Percentiles rank a stretch among this genome's conserved stretches.
phyloP scores from a whole-genome alignment of 116 monocot genomes.

The Trichopus zeylanicus region DNA sequence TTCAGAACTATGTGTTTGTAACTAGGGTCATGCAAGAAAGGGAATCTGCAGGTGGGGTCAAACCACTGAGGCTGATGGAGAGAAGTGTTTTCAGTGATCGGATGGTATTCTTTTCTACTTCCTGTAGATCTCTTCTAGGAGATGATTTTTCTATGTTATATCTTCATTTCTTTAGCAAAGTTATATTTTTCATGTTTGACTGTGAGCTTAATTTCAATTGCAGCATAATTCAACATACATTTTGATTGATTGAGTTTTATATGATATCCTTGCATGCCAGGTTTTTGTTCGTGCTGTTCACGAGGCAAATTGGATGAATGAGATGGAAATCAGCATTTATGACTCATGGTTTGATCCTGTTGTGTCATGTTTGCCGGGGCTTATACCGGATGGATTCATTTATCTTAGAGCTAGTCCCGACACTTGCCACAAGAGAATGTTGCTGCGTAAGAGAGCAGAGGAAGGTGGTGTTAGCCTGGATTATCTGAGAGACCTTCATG shows the following conservation, averaged over 20 bases:
- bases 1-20: conserved; percentile 92
- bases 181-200: neutral
- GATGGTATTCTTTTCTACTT: conserved; percentile 39
- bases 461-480: conserved; percentile 70
- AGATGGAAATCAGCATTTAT: conserved; percentile 92
- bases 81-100: conserved; percentile 87
- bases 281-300: conserved; percentile 91
- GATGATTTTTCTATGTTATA: neutral
- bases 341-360: conserved; percentile 97
- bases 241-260: neutral
- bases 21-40: conserved; percentile 92
- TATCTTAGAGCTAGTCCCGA: conserved; percentile 90
- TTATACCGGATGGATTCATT: conserved; percentile 86
- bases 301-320: conserved; percentile 94
- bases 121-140: too few species aligned
- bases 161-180: neutral
- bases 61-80: conserved; percentile 84
- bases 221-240: neutral
- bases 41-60: conserved; percentile 68
- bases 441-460: conserved; percentile 58
- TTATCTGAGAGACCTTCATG: conserved; percentile 73
- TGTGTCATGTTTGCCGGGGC: conserved; percentile 70
- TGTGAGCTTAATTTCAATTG: neutral
- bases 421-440: conserved; percentile 82
- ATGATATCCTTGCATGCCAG: conserved; percentile 12